Percentiles rank a stretch among this genome's conserved stretches.
These are phyloP conservation scores for Kodamaea laetipori DNA, from an alignment of 805 yeast species.

Conservation along the genomic window DNA sequence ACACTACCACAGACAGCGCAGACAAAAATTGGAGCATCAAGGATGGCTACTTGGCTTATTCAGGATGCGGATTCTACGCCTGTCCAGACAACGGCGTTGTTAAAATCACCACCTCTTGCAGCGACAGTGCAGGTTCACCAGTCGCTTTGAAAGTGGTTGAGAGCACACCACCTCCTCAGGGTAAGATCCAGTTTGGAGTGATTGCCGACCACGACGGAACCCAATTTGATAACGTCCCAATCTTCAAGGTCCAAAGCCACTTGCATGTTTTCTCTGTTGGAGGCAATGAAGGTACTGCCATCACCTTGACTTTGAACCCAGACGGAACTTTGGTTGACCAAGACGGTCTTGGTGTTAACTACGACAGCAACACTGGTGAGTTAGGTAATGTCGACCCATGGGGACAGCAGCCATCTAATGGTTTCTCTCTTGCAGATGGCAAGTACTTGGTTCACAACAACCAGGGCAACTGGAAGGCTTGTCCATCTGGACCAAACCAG, in stretches of 20 bases:
- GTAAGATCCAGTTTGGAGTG: conserved; percentile 20
- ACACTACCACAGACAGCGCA: conserved; percentile 10
- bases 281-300: conserved; percentile 30
- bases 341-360: conserved; percentile 30
- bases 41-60: conserved; percentile 17
- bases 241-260: conserved; percentile 32
- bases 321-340: conserved; percentile 35
- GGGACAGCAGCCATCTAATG: conserved; percentile 36
- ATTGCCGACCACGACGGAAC: conserved; percentile 28
- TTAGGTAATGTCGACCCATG: conserved; percentile 36
- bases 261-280: conserved; percentile 39
- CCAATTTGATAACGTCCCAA: conserved; percentile 26
- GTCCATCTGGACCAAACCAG: conserved; percentile 31
- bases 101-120: conserved; percentile 3
- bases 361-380: conserved; percentile 34
- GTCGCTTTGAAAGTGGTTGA: conserved; percentile 13
- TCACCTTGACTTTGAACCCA: conserved; percentile 25
- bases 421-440: conserved; percentile 42
- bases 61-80: conserved; percentile 15
- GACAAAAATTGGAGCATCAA: conserved; percentile 15
- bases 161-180: conserved; percentile 8
- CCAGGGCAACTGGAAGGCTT: conserved; percentile 39
- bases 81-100: conserved; percentile 12
- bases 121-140: conserved; percentile 13
- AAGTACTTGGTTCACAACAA: conserved; percentile 35